Evolutionary conservation across 2,329 filamentous ascomycete species (phyloP), one percentile per base, ranked within the genome.

Genomic region (Moelleriella libera): DNA sequence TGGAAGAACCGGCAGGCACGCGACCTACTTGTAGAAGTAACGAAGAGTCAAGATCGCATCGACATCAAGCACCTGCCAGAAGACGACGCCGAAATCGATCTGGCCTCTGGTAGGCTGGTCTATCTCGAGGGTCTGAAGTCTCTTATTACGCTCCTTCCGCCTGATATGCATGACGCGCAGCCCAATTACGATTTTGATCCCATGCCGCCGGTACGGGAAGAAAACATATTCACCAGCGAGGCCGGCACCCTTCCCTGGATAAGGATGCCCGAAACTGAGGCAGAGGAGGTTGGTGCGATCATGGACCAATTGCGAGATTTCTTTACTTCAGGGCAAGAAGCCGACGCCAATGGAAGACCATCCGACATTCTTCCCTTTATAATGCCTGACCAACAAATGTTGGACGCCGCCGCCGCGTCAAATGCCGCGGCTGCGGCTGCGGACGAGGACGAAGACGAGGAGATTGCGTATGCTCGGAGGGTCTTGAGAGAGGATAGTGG

Each of bases 111-210:
- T 3, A 76, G 89, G 42, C 85, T 94, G 58, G 77, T 87, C 28
- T 82, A 89, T 49, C 73, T 95, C 7, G 83, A 87, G 31, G 85
- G 89, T 53, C 78, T 82, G 3, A 83, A 82, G 1, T 67, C 72
- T 1, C 72, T 94, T 28, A 83, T 90, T 55, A 73, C 77, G 0
- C 68, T 84, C 40, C 72, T 92, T 6, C 86, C 88, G 1, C 70
- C 72, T 1, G 65, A 68, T 7, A 74, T 87, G 55, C 79, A 88
- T 9, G 70, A 75, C 14, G 68, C 72, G 34, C 70, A 80, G 44
- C 80, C 82, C 2, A 88, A 79, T 55, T 80, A 84, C 52, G 78
- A 86, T 14, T 92, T 87, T 28, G 89, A 95, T 58, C 88, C 88
- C 1, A 67, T 95, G 11, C 87, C 88, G 21, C 89, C 88, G 2